Conservation (phyloP, 768 basidiomycete genomes). For the Coprinellus aureogranulatus region DNA sequence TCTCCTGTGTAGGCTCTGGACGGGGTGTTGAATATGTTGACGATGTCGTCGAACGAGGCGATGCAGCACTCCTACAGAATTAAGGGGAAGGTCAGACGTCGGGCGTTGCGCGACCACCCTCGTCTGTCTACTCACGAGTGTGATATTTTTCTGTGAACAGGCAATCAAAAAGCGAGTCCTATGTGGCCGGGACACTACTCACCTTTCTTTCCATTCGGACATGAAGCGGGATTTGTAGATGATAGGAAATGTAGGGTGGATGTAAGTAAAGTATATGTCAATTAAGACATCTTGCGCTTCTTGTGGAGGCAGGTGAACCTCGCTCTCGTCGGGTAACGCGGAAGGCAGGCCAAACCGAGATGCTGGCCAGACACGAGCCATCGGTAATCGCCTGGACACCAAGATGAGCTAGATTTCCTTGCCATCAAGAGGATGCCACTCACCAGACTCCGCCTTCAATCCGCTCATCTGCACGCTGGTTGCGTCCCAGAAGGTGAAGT, state of each 20-base stretch:
- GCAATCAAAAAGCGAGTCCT: no score
- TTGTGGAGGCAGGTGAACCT: slow-evolving; percentile 56
- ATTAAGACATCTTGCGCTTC: slow-evolving; percentile 67
- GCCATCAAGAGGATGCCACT: slow-evolving; percentile 14
- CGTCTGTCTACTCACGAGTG: no score
- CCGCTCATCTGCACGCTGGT: slow-evolving; percentile 63
- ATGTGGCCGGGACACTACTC: slow-evolving; percentile 4
- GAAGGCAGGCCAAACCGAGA: slow-evolving; percentile 39
- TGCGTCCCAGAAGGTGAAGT: slow-evolving; percentile 67
- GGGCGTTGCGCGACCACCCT: no score
- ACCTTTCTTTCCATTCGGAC: slow-evolving; percentile 59
- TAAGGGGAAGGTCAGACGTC: no score
- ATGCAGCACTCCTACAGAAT: background rate
- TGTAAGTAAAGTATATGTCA: slow-evolving; percentile 76
- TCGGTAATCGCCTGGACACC: slow-evolving; percentile 58
- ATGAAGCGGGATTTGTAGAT: slow-evolving; percentile 72
- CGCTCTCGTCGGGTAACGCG: slow-evolving; percentile 43
- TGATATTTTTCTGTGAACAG: no score
- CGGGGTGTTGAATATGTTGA: slow-evolving; percentile 33
- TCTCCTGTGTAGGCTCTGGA: slow-evolving; percentile 58
- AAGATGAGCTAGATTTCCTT: background rate
- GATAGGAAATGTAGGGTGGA: slow-evolving; percentile 81
- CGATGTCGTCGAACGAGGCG: slow-evolving; percentile 17
- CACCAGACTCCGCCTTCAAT: slow-evolving; percentile 70
- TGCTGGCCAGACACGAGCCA: slow-evolving; percentile 74